Percentiles rank a stretch among this genome's conserved stretches.
These are phyloP conservation scores for Boletus rubropictus DNA, from an alignment of 768 basidiomycete genomes.

Conservation along the genomic window DNA sequence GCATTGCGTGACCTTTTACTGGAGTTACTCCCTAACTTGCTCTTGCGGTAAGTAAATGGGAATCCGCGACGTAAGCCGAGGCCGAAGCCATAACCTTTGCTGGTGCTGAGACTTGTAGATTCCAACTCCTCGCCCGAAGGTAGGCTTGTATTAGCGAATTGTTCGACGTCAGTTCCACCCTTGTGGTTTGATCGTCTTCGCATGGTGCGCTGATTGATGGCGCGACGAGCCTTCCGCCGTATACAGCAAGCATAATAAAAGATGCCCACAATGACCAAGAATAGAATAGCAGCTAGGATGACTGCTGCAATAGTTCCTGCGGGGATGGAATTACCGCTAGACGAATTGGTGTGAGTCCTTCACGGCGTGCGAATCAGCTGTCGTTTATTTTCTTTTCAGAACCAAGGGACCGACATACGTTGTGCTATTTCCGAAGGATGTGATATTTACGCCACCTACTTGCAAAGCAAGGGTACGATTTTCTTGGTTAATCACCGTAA, in stretches of 20 bases:
- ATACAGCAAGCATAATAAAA: constrained; percentile 43
- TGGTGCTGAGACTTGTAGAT: constrained; percentile 25
- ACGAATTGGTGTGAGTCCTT: constrained; percentile 17
- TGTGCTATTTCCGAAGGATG: constrained; percentile 31
- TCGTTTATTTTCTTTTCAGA: neutral
- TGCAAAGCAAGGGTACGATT: constrained; percentile 45
- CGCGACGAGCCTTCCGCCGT: constrained; percentile 40
- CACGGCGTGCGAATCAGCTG: constrained; percentile 3
- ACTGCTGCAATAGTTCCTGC: constrained; percentile 65
- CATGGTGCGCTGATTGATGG: constrained; percentile 9
- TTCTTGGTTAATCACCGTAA: constrained; percentile 54
- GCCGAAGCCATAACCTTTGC: constrained; percentile 32
- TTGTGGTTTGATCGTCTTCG: neutral
- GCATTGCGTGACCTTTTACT: constrained; percentile 16
- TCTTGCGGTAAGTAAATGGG: constrained; percentile 22
- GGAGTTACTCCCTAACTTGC: constrained; percentile 17
- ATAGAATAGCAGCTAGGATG: constrained; percentile 50
- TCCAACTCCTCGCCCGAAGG: constrained; percentile 24
- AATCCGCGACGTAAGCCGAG: constrained; percentile 28
- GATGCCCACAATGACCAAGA: constrained; percentile 40
- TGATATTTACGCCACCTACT: constrained; percentile 47
- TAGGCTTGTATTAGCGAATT: constrained; percentile 1
- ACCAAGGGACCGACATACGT: constrained; percentile 26
- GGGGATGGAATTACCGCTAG: constrained; percentile 27
- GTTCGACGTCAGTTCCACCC: constrained; percentile 9